phyloP scores from a whole-genome alignment of 208 protist genomes.

The Leishmania gerbilli region DNA sequence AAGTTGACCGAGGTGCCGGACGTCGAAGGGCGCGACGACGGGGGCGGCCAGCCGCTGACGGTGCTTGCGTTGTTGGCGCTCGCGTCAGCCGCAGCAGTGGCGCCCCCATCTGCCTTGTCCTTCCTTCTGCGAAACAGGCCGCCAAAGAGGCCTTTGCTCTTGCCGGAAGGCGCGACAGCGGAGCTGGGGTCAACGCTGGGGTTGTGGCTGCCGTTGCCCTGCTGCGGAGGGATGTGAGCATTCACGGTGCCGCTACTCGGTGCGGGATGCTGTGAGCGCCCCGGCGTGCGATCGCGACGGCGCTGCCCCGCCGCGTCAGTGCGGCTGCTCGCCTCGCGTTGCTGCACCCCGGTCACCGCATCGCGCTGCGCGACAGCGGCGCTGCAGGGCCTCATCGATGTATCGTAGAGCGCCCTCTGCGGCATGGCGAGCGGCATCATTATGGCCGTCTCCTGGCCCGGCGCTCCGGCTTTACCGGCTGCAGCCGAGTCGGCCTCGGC shows the following conservation, averaged over 20 bases:
- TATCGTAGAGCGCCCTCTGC: slow-evolving; percentile 11
- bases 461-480: neutral
- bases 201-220: slow-evolving; percentile 3
- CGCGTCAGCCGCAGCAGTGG: neutral
- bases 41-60: neutral
- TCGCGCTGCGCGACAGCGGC: neutral
- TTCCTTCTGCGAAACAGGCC: slow-evolving; percentile 32
- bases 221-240: neutral
- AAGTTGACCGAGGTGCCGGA: neutral
- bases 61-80: neutral
- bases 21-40: slow-evolving; percentile 1
- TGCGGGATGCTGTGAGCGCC: neutral
- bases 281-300: neutral
- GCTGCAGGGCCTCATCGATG: neutral
- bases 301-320: neutral
- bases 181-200: neutral
- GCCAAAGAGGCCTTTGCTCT: slow-evolving; percentile 31
- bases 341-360: slow-evolving; percentile 4
- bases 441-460: neutral
- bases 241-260: neutral
- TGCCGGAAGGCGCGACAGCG: neutral
- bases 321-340: neutral
- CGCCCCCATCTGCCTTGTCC: slow-evolving; percentile 1
- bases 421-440: slow-evolving; percentile 18
- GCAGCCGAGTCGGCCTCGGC: neutral